Evolutionary conservation across 371 early-diverging fungal genomes (phyloP), one percentile per base, ranked within the genome.

Genomic region (Haplosporangium sp.): DNA sequence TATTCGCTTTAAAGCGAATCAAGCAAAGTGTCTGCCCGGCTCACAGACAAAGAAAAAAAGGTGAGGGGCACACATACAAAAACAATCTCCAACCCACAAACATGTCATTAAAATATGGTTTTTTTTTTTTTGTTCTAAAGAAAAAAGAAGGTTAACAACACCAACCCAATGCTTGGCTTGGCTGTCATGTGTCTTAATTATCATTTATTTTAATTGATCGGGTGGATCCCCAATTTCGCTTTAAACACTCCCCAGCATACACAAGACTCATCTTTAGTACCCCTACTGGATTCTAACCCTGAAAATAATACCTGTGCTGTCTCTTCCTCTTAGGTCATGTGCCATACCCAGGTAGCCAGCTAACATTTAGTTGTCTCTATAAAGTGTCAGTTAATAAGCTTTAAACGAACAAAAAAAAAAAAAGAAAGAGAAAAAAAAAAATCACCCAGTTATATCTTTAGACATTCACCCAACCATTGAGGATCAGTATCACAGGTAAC

Each of bases 1-100:
- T 27, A 27, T 64, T 52, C 63, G 65, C 53, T 20, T 40, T 64
- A 64, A 64, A 63, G 63, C 63, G 63, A 63, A 63, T 44, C 17
- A 39, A 38, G 42, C 55, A 40, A 55, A 55, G 55, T 55, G 55
- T 55, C 59, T 40, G 39, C 17, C 59, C 59, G 59, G 59, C 59
- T 59, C 59, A 59, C 42, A n/a, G 57, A 34, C 8, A 44, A 44
- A 8, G 55, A 13, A 8, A 13, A 53, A n/a, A 7, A 53, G 8
- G 10, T 53, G 55, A n/a, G 17, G 10, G 57, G 37, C 27, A 56
- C 57, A 56, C 57, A 35, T 17, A 53, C 57, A 56, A 27, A 56
- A 8, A 13, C 27, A 5, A 13, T 3, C 27, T 27, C 37, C 34
- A n/a, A 48, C 9, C 48, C 48, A 48, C 48, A 48, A 48, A 15